Conservation (phyloP, 2,329 filamentous ascomycete genomes). For the Aspergillus brunneoviolaceus region DNA sequence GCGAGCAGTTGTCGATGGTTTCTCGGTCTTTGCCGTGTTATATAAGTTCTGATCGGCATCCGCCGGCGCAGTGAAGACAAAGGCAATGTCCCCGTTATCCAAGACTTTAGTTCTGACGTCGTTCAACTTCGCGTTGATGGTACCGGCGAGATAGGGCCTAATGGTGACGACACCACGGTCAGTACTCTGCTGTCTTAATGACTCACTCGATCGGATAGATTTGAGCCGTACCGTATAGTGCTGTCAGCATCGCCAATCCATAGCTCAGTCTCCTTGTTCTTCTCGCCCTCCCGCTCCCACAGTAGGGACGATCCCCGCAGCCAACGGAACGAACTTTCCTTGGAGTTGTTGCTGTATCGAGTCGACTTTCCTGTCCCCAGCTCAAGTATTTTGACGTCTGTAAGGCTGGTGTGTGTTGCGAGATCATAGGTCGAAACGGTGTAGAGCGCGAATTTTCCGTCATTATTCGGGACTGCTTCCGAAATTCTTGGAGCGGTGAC, state of each 20-base stretch:
- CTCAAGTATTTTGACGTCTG: constrained; percentile 1
- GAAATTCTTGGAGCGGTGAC: not conserved
- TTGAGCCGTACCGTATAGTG: not conserved
- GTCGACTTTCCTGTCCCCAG: not conserved
- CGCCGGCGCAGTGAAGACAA: not conserved
- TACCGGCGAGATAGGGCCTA: constrained; percentile 2
- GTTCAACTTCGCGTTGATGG: not conserved
- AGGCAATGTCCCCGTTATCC: constrained; percentile 1
- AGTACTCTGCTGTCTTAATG: too few species aligned
- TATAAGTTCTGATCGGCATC: constrained; percentile 1
- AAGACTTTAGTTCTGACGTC: not conserved
- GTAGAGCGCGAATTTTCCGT: constrained; percentile 1
- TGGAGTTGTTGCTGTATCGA: constrained; percentile 3
- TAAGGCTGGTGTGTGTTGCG: not conserved
- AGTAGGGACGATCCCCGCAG: not conserved
- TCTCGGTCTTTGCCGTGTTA: not conserved
- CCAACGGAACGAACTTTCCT: constrained; percentile 4
- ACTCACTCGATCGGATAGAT: too few species aligned
- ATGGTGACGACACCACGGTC: not conserved
- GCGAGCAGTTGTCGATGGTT: not conserved
- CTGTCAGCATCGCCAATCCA: constrained; percentile 2
- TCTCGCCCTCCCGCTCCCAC: not conserved
- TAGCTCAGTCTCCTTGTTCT: not conserved
- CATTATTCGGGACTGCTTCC: constrained; percentile 1
- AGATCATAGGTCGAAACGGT: constrained; percentile 3